Evolutionary conservation across 495 filamentous ascomycete genomes (phyloP), one percentile per base, ranked within the genome.

Genomic region (Podospora australis): DNA sequence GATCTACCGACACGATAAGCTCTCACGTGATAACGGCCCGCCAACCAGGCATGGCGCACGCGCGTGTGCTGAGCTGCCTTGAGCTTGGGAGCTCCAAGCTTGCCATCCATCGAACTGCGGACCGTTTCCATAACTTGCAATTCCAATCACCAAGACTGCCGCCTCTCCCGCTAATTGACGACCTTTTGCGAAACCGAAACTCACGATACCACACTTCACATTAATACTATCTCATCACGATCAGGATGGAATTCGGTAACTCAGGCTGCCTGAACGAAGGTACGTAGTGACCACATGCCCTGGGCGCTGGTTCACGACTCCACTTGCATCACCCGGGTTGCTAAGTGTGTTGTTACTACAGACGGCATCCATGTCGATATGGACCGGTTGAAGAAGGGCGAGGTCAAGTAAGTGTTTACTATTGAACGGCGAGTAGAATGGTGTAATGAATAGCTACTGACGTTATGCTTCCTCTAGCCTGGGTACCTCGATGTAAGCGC

Each of bases 281-380:
- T 86, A n/a, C n/a, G n/a, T 57, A 39, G 58, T 42, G 50, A 52
- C 36, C 51, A 53, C 54, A 49, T 14, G 14, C 28, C 20, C 40
- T n/a, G 61, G 50, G 58, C 51, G 46, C 41, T 51, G 30, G 26
- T 46, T 22, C 29, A 43, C 39, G 21, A 34, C 36, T 39, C 42
- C 42, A 57, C 36, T n/a, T 45, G 19, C 21, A 11, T 17, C 2
- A 13, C 44, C 19, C 35, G 13, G 45, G 39, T 25, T 39, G 42
- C 53, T 62, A 30, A 56, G 24, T 16, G 20, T 54, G 58, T 53
- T n/a, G 54, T 43, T 40, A 38, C 44, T 45, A 34, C 59, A 98
- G 92, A 98, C 90, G 92, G 92, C 63, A 96, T 98, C 63, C 92
- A 98, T 69, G 72, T 98, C 44, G 92, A 98, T 63, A 97, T 98